phyloP scores from a whole-genome alignment of 495 filamentous ascomycete genomes.

The Copromyces sp. region DNA sequence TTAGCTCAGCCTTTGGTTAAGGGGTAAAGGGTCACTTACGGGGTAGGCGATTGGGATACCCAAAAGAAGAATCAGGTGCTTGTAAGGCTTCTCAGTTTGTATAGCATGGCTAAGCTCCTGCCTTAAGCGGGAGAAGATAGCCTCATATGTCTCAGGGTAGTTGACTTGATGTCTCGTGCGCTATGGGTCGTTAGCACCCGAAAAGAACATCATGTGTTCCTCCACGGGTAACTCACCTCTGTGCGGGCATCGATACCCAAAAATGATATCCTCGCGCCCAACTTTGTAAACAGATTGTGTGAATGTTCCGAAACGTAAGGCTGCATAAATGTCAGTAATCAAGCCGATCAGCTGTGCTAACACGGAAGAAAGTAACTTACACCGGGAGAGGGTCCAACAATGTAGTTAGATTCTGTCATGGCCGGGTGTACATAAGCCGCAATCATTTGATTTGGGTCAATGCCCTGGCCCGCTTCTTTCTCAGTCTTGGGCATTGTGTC shows the following conservation, averaged over 20 bases:
- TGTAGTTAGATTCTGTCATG: slow-evolving; percentile 59
- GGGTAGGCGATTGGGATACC: slow-evolving; percentile 95
- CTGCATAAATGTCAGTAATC: slow-evolving; percentile 7
- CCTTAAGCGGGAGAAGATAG: slow-evolving; percentile 61
- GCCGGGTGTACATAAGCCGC: slow-evolving; percentile 57
- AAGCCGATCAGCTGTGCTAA: slow-evolving; percentile 13
- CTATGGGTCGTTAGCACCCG: slow-evolving; percentile 12
- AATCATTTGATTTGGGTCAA: slow-evolving; percentile 56
- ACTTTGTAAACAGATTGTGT: slow-evolving; percentile 66
- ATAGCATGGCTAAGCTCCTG: slow-evolving; percentile 50
- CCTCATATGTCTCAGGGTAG: slow-evolving; percentile 78
- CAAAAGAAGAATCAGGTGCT: slow-evolving; percentile 75
- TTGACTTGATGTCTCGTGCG: slow-evolving; percentile 88
- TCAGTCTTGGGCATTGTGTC: slow-evolving; percentile 16
- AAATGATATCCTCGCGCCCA: slow-evolving; percentile 80
- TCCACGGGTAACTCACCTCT: slow-evolving; percentile 32
- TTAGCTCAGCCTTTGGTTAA: not conserved
- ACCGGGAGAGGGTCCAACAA: slow-evolving; percentile 66
- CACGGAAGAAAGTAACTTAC: slow-evolving; percentile 7
- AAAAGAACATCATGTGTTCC: no score
- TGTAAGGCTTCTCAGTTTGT: slow-evolving; percentile 45
- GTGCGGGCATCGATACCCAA: slow-evolving; percentile 82
- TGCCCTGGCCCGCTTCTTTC: slow-evolving; percentile 32
- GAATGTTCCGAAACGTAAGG: slow-evolving; percentile 73
- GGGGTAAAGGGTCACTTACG: slow-evolving; percentile 21